Conservation (phyloP, 2,329 filamentous ascomycete species). For the Phaeoacremonium minimum region DNA sequence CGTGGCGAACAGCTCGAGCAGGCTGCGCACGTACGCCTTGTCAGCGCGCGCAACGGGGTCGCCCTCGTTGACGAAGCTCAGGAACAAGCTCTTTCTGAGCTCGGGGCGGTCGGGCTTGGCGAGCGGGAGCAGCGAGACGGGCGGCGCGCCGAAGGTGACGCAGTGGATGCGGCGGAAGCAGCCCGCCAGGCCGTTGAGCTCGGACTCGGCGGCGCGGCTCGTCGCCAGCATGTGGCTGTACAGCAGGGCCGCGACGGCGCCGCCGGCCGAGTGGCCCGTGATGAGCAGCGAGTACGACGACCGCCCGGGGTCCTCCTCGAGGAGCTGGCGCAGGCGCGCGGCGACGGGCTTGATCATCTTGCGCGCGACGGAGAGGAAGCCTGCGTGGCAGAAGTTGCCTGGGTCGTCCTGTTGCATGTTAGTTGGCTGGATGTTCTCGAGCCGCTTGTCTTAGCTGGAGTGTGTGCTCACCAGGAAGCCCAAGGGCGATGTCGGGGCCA, state of each 20-base stretch:
- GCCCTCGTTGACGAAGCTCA: constrained; percentile 80
- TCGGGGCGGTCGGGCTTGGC: constrained; percentile 46
- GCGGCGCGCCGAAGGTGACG: constrained; percentile 80
- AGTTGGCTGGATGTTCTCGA: too few relatives aligned
- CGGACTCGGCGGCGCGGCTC: constrained; percentile 50
- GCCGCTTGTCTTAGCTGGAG: too few relatives aligned
- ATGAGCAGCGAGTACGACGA: constrained; percentile 69
- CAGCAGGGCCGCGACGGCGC: constrained; percentile 74
- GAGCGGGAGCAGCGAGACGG: constrained; percentile 68
- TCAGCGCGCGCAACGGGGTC: constrained; percentile 78
- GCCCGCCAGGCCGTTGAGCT: constrained; percentile 64
- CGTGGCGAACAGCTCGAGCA: constrained; percentile 66
- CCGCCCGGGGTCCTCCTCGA: constrained; percentile 67
- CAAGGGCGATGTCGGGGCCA: constrained; percentile 58
- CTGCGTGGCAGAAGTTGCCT: constrained; percentile 74
- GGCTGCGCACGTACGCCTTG: constrained; percentile 66
- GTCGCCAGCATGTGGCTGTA: constrained; percentile 76
- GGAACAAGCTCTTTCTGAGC: constrained; percentile 66
- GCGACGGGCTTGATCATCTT: constrained; percentile 74
- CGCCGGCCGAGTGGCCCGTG: constrained; percentile 82
- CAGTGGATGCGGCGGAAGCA: constrained; percentile 80
- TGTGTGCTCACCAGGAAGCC: constrained; percentile 59
- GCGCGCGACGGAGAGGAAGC: constrained; percentile 71
- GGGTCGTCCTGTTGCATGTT: constrained; percentile 60
- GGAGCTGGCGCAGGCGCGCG: constrained; percentile 60